Evolutionary conservation across 164 flowering plant genomes (phyloP), one percentile per base, ranked within the genome.

Genomic region (Vitis rotundifolia): DNA sequence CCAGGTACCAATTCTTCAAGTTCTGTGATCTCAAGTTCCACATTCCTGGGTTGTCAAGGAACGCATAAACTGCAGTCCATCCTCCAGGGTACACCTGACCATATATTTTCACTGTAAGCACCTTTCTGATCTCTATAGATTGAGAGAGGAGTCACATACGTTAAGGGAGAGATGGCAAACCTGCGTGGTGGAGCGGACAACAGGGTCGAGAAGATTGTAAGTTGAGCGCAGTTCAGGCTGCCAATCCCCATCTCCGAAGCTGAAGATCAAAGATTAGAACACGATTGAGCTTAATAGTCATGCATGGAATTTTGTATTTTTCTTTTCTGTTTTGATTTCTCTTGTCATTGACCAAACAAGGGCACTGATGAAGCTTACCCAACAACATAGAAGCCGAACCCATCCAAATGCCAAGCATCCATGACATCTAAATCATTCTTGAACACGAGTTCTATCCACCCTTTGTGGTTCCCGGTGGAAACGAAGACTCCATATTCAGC

Each of bases 321-420:
- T 37, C 5, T 37, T 37, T 37, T 37, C 26, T 37, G 44, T 37
- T 37, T 37, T 37, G 44, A 37, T 37, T 37, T 37, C 44, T 37
- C 6, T 37, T 37, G 5, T 37, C 6, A 37, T 37, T 37, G 5
- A 37, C 44, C 44, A 37, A 37, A 37, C 26, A 22, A 22, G 26
- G 26, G 26, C 26, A 22, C 26, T 22, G 26, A 22, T 22, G 26
- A 59, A 10, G 29, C 73, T 72, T 81, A 91, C 94, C 97, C 93
- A 8, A 91, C 94, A 3, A 83, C 90, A 48, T 76, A 86, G 79
- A 89, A 88, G 0, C 88, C 83, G 51, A 80, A 90, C 0, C 97
- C 94, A 51, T 91, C 94, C 3, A 90, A 69, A 54, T 91, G 97
- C 91, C 91, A 91, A 49, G 87, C 50, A 67, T 92, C 87, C 66